Conservation (phyloP, 2,329 filamentous ascomycete genomes). For the Phaeosphaeriaceae sp. region DNA sequence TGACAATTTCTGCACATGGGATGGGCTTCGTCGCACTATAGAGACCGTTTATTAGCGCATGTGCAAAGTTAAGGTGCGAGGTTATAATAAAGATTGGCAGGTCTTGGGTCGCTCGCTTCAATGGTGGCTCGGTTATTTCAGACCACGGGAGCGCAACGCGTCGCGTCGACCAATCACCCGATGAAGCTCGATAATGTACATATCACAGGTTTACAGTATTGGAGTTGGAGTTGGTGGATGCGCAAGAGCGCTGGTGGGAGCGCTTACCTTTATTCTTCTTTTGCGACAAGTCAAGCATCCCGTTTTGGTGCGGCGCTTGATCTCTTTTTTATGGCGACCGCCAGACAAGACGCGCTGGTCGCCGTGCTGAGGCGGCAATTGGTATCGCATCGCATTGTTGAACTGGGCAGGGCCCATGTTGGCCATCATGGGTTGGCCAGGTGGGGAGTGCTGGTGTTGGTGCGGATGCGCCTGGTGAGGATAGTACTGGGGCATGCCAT, state of each 20-base stretch:
- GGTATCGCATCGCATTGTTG: conserved; percentile 58
- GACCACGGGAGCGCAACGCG: conserved; percentile 28
- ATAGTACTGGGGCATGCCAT: conserved; percentile 61
- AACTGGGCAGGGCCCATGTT: conserved; percentile 56
- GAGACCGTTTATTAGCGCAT: conserved; percentile 32
- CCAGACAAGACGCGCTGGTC: conserved; percentile 64
- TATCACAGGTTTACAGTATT: background rate
- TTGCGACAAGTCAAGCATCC: conserved; percentile 67
- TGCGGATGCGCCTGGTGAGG: conserved; percentile 45
- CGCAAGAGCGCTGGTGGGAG: background rate
- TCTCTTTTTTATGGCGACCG: conserved; percentile 73
- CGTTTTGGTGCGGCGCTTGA: conserved; percentile 76
- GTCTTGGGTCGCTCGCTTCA: conserved; percentile 41
- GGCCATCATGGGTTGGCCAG: conserved; percentile 58
- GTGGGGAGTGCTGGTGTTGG: conserved; percentile 39
- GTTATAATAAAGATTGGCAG: conserved; percentile 36
- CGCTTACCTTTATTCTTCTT: conserved; percentile 72
- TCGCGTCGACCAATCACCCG: conserved; percentile 35
- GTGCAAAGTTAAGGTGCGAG: conserved; percentile 24
- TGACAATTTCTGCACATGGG: conserved; percentile 90
- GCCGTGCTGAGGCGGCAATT: conserved; percentile 56
- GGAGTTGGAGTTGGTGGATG: background rate
- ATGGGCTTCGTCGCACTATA: conserved; percentile 93
- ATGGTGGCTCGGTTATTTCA: conserved; percentile 44
- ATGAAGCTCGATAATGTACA: conserved; percentile 25